phyloP scores from a whole-genome alignment of 805 yeast species.

The Saccharomycopsis malanga region DNA sequence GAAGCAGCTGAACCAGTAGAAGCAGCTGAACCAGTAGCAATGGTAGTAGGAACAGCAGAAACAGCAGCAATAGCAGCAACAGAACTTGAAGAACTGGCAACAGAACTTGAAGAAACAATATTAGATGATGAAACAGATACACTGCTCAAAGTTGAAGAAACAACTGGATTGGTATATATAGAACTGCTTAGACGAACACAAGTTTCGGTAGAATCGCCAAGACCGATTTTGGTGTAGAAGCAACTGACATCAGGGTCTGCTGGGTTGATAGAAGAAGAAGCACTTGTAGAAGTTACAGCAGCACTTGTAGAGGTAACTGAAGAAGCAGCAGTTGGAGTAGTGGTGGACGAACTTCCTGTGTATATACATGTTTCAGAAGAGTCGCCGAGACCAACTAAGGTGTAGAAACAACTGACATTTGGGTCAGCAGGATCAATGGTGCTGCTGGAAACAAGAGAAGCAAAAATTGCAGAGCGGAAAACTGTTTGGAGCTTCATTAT shows the following conservation, averaged over 20 bases:
- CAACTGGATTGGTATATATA: no score
- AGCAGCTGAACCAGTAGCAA: neutral
- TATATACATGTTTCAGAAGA: constrained; percentile 4
- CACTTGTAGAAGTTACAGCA: neutral
- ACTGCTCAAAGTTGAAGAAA: no score
- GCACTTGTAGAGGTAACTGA: neutral
- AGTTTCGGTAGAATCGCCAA: constrained; percentile 4
- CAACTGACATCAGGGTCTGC: constrained; percentile 11
- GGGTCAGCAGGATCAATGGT: constrained; percentile 5
- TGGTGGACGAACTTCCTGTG: neutral
- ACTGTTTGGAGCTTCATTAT: neutral
- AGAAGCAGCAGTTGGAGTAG: neutral
- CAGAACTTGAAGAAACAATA: neutral
- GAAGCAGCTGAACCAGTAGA: neutral
- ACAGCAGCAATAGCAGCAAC: neutral
- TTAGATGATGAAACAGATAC: no score
- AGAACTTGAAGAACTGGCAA: neutral
- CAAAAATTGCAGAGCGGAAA: neutral
- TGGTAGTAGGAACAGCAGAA: neutral
- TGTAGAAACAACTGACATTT: constrained; percentile 14
- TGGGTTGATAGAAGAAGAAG: constrained; percentile 1
- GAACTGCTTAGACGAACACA: constrained; percentile 2
- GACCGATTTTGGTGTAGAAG: constrained; percentile 7
- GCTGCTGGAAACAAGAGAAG: neutral
- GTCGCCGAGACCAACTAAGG: constrained; percentile 6